Percentiles rank a stretch among this genome's conserved stretches.
phyloP scores from a whole-genome alignment of 2,329 filamentous ascomycete species.

The Scedosporium dehoogii region DNA sequence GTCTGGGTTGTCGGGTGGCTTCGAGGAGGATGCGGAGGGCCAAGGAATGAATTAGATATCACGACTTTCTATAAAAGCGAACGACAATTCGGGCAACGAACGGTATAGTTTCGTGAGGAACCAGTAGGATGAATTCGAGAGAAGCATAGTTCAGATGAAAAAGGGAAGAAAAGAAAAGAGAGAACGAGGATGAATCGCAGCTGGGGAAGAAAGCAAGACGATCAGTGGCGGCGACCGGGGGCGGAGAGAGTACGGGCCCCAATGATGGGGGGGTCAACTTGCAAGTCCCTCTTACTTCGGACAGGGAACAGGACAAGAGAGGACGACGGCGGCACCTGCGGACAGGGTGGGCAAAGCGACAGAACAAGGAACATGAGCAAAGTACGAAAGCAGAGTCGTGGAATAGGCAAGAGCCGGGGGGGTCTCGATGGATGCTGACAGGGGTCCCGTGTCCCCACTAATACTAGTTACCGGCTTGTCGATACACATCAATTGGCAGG shows the following conservation, averaged over 20 bases:
- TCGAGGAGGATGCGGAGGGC: neutral
- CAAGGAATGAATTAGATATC: neutral
- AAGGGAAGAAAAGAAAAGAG: neutral
- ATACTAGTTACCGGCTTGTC: neutral
- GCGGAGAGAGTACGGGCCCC: neutral
- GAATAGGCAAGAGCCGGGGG: neutral
- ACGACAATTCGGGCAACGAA: neutral
- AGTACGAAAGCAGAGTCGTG: neutral
- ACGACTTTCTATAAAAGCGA: neutral
- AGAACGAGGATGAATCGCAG: neutral
- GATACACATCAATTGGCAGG: neutral
- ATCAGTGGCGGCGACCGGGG: neutral
- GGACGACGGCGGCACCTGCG: too few species aligned
- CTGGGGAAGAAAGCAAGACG: neutral
- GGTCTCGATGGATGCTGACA: neutral
- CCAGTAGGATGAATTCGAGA: neutral
- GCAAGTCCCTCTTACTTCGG: neutral
- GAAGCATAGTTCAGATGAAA: neutral
- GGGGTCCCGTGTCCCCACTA: neutral
- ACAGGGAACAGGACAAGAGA: neutral
- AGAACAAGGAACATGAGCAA: neutral
- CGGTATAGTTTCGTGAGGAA: neutral
- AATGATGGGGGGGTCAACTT: neutral
- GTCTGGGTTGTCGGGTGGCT: neutral
- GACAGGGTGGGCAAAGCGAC: too few species aligned